Base-by-base conservation (phyloP, 768 basidiomycete species). In the Psilocybe sp. region DNA sequence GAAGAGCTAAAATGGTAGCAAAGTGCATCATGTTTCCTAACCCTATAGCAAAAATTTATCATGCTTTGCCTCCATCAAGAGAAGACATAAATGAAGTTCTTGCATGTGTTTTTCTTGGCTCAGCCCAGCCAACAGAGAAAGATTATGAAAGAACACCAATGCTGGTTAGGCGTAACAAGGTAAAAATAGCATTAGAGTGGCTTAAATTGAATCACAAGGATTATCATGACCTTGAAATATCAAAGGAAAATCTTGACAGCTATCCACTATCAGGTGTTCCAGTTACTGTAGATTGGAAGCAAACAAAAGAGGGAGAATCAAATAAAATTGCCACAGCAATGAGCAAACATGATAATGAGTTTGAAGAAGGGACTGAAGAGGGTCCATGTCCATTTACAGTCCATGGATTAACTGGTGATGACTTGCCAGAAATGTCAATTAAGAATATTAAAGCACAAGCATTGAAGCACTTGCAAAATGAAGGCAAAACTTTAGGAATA, bases 361-460 rank as follows among this genome's bases (percentile, higher is more conserved):
- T 54, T 2, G 63, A 71, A 16, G 58, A 64, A 20, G 66, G 69
- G 11, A 59, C 56, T 10, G 45, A 51, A n/a, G 41, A 47, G 2
- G 71, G 71, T 2, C 34, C 48, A 0, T 73, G 72, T 53, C 60
- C 70, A 0, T 73, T 75, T 52, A 54, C 62, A 9, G 68, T 74
- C 3, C 66, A 73, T 60, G 64, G 68, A 11, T 10, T 74, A 0
- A 61, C 60, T 20, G 70, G 61, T 0, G 53, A 60, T 5, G 38
- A 63, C 4, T 46, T 64, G 9, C 19, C 50, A 18, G 49, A 55
- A 2, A 54, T 66, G 31, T 20, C 58, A 0, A 43, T 57, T 2
- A 50, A 53, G 12, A 44, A 40, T 3, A 43, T 60, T 16, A 61
- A 63, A 23, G 54, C 56, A 7, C 51, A 49, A 5, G 72, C 69